Base-by-base conservation (phyloP, 176 grass and related monocot species). In the Eragrostis nindensis region DNA sequence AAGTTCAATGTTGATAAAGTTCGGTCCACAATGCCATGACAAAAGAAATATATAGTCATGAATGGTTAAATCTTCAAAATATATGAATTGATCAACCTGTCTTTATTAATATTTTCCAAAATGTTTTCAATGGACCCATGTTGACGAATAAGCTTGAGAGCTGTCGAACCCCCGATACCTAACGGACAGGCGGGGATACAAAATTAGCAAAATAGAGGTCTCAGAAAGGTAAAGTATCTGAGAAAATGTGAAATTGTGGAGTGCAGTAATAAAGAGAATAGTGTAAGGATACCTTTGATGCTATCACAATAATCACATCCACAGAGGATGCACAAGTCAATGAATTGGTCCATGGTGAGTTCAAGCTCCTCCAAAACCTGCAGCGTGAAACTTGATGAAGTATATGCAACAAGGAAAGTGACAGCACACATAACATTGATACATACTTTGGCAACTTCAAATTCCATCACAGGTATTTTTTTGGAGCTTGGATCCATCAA, bases 291-390 rank as follows among this genome's bases (percentile, higher is more conserved):
- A 89, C 95, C 95, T 98, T 88, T 98, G 55, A 98, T 98, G 63
- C 80, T 89, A 89, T 88, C 88, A 60, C 95, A 98, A 70, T 98
- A 98, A 71, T 98, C 95, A 75, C 95, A 94, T 77, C 95, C 95
- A 91, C 72, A 89, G 18, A 98, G 84, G 76, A 98, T 98, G 62
- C 95, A 98, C 61, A 98, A 84, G 77, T 98, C 95, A 71, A 98
- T 92, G 74, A 98, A 98, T 82, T 98, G 92, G 79, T 98, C 95
- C 95, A 98, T 98, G 5, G 90, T 92, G 39, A 98, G 78, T 84
- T 87, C 86, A 83, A 98, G 90, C 70, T 94, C 95, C 84, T 94
- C 92, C 66, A 98, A 64, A 84, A 94, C 92, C 95, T 98, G 48
- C 80, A 86, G 71, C 16, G 36, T 15, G 16, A 89, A 55, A 85